Conservation (phyloP, 441 rosid species). For the California macrophylla region DNA sequence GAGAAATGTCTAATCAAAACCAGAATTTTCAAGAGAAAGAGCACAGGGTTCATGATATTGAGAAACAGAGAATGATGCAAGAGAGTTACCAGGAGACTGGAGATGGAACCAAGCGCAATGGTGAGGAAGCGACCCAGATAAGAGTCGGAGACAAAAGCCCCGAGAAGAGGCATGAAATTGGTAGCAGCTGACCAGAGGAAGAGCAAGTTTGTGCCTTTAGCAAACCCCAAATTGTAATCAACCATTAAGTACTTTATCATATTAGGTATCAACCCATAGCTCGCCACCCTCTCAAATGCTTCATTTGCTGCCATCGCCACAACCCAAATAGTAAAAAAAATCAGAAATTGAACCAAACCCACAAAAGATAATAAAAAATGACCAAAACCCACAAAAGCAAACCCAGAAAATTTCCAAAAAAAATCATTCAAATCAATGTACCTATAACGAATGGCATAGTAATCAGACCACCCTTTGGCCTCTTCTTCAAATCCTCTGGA, state of each 20-base stretch:
- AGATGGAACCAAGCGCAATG: conserved; percentile 54
- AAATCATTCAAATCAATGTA: conserved; percentile 7
- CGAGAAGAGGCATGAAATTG: conserved; percentile 46
- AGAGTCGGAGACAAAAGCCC: conserved; percentile 72
- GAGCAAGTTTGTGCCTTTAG: conserved; percentile 43
- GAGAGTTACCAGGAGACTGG: conserved; percentile 28
- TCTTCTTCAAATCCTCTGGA: not conserved
- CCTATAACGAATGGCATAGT: conserved; percentile 87
- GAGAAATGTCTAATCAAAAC: not conserved
- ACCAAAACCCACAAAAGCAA: not conserved
- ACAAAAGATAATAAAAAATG: not conserved
- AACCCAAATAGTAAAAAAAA: not conserved
- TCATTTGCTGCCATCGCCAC: conserved; percentile 49
- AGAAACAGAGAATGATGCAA: not conserved
- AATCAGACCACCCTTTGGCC: conserved; percentile 52
- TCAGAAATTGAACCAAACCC: conserved; percentile 7
- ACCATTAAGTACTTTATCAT: conserved; percentile 60
- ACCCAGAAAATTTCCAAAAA: not conserved
- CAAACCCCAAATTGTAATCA: conserved; percentile 42
- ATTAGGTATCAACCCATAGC: conserved; percentile 60
- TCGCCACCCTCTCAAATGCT: conserved; percentile 70
- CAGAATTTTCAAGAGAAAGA: not conserved
- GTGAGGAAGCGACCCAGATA: conserved; percentile 67
- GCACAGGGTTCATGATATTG: not conserved
- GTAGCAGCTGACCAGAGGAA: conserved; percentile 68